phyloP scores from a whole-genome alignment of 2,329 filamentous ascomycete genomes.

The Microcyclosporella mali region DNA sequence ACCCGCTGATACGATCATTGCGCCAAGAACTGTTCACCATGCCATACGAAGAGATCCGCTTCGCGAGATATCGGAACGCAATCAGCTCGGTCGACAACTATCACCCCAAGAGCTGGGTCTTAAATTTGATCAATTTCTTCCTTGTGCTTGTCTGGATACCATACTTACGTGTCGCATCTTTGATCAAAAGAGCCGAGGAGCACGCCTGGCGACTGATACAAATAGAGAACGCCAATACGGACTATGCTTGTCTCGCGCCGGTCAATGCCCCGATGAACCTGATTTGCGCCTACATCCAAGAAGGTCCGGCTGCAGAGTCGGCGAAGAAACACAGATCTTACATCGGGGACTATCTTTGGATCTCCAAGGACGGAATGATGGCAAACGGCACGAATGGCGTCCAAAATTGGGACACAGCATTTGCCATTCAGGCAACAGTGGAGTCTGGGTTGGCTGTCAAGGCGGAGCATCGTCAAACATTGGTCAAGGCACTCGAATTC shows the following conservation, averaged over 20 bases:
- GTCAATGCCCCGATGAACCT: constrained; percentile 89
- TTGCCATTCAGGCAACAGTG: constrained; percentile 74
- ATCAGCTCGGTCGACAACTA: constrained; percentile 81
- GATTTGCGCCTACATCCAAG: constrained; percentile 75
- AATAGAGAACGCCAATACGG: constrained; percentile 89
- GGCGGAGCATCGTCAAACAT: constrained; percentile 72
- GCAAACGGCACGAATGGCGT: constrained; percentile 97
- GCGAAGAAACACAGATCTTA: constrained; percentile 74
- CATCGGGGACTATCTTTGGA: constrained; percentile 80
- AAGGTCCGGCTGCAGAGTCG: constrained; percentile 67
- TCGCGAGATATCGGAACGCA: constrained; percentile 70
- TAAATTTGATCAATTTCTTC: constrained; percentile 72
- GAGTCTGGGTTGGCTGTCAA: constrained; percentile 74
- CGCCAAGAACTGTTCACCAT: constrained; percentile 77
- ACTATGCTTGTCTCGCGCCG: constrained; percentile 77
- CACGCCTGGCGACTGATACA: constrained; percentile 79
- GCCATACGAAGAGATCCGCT: constrained; percentile 71
- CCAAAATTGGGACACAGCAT: constrained; percentile 93
- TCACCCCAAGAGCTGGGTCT: constrained; percentile 79
- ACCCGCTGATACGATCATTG: constrained; percentile 64
- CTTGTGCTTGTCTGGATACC: constrained; percentile 76
- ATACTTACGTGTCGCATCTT: constrained; percentile 59
- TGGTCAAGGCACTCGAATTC: constrained; percentile 74
- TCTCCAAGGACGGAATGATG: constrained; percentile 87
- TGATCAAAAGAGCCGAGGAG: constrained; percentile 68